phyloP scores from a whole-genome alignment of 2,329 filamentous ascomycete species.

The Phialophora expanda region DNA sequence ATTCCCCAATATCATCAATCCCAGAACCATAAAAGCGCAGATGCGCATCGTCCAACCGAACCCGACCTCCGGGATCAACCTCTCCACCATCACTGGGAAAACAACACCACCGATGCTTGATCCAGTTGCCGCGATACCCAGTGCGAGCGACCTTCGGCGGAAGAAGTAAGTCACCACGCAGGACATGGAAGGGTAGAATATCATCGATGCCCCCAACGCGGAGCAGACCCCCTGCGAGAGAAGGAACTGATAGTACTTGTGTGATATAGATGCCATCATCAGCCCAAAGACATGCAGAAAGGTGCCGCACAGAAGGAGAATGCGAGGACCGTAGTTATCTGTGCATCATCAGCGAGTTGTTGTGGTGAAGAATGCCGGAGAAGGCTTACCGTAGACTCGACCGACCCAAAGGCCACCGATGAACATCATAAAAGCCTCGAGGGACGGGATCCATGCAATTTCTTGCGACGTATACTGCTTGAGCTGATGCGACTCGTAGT shows the following conservation, averaged over 20 bases:
- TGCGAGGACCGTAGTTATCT: conserved; percentile 67
- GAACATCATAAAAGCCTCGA: conserved; percentile 55
- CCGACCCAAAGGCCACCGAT: conserved; percentile 40
- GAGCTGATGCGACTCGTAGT: conserved; percentile 61
- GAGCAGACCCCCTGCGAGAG: conserved; percentile 62
- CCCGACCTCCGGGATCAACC: conserved; percentile 59
- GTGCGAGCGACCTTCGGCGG: conserved; percentile 57
- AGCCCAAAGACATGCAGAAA: conserved; percentile 63
- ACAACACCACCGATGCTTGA: conserved; percentile 64
- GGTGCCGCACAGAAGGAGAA: conserved; percentile 57
- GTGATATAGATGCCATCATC: conserved; percentile 63
- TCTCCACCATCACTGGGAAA: conserved; percentile 66
- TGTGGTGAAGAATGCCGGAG: not conserved
- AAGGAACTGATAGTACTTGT: conserved; percentile 62
- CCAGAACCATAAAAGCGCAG: conserved; percentile 66
- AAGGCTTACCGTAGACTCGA: conserved; percentile 33
- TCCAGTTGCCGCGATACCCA: conserved; percentile 61
- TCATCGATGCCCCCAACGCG: conserved; percentile 56
- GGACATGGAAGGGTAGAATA: conserved; percentile 55
- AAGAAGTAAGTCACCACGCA: conserved; percentile 45
- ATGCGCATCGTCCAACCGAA: conserved; percentile 65
- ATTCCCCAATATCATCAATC: conserved; percentile 59
- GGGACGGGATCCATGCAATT: conserved; percentile 64
- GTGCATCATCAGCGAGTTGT: not conserved
- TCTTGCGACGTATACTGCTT: conserved; percentile 57